A percentile compares a stretch with the other conserved stretches of the same genome.
Conservation (phyloP, 1,284 basidiomycete species). For the Naganishia liquefaciens region DNA sequence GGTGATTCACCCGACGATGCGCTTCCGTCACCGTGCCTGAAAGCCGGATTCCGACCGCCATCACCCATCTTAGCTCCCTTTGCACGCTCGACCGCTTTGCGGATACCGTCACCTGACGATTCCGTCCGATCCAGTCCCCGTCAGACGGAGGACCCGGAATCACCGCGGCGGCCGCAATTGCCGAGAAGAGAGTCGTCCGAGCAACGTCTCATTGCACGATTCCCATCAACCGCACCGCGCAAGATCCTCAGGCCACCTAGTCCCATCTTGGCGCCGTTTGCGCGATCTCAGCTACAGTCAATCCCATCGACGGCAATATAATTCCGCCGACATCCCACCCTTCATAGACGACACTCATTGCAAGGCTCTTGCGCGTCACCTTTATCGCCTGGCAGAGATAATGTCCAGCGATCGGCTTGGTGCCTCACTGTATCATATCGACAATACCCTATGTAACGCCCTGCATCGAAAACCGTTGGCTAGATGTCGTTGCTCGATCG, state of each 20-base stretch:
- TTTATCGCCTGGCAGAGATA: background rate
- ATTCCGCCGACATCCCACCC: background rate
- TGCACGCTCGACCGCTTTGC: conserved; percentile 15
- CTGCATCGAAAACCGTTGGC: background rate
- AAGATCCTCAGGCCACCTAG: conserved; percentile 17
- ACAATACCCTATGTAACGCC: conserved; percentile 1
- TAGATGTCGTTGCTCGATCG: too few relatives aligned
- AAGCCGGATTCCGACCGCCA: conserved; percentile 14
- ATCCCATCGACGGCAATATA: conserved; percentile 9
- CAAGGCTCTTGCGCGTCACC: background rate
- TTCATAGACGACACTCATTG: conserved; percentile 11
- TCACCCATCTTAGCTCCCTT: conserved; percentile 32
- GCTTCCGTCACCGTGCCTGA: background rate
- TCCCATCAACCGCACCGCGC: background rate
- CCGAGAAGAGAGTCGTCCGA: conserved; percentile 20
- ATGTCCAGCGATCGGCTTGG: background rate
- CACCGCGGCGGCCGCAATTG: background rate
- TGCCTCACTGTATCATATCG: conserved; percentile 25
- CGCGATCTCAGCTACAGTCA: conserved; percentile 7
- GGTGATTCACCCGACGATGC: background rate
- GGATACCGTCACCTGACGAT: background rate
- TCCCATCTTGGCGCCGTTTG: conserved; percentile 24
- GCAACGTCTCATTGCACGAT: conserved; percentile 2
- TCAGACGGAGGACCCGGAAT: background rate
- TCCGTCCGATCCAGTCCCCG: background rate